A percentile compares a stretch with the other conserved stretches of the same genome.
phyloP scores from a whole-genome alignment of 257 asterid species.

The Catharanthus roseus region DNA sequence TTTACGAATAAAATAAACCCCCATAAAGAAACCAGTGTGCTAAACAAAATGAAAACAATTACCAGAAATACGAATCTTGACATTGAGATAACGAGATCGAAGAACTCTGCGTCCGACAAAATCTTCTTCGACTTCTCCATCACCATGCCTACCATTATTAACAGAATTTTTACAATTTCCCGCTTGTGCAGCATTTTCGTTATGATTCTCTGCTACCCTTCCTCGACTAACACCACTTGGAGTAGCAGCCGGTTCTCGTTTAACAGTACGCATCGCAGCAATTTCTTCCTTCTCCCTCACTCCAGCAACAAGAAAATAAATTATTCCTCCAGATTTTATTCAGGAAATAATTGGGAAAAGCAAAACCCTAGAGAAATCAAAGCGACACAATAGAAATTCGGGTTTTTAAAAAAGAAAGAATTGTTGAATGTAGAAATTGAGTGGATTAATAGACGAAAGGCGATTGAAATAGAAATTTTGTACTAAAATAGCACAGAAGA shows the following conservation, averaged over 20 bases:
- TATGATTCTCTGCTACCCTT: not conserved
- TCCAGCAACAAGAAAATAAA: not conserved
- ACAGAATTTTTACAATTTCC: not conserved
- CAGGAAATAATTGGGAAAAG: not conserved
- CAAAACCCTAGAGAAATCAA: slow-evolving; percentile 4
- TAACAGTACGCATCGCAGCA: slow-evolving; percentile 17
- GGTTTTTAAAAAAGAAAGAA: not conserved
- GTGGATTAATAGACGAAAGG: too few relatives aligned
- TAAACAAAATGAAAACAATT: not conserved
- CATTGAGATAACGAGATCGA: slow-evolving; percentile 34
- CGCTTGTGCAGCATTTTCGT: not conserved
- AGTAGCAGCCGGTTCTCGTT: slow-evolving; percentile 19
- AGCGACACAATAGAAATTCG: not conserved
- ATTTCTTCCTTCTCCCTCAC: not conserved
- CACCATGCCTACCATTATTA: not conserved
- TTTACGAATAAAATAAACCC: not conserved
- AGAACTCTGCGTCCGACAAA: slow-evolving; percentile 30
- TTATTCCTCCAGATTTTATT: not conserved
- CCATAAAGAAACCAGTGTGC: not conserved
- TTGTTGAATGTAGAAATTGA: too few relatives aligned
- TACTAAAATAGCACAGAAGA: too few relatives aligned
- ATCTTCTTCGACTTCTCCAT: slow-evolving; percentile 15
- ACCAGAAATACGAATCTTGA: slow-evolving; percentile 38
- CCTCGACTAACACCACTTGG: slow-evolving; percentile 2
- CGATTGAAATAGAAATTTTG: too few relatives aligned